A percentile compares a stretch with the other conserved stretches of the same genome.
phyloP scores from a whole-genome alignment of 345 rosid species.

The Diplotaxis tenuifolia region DNA sequence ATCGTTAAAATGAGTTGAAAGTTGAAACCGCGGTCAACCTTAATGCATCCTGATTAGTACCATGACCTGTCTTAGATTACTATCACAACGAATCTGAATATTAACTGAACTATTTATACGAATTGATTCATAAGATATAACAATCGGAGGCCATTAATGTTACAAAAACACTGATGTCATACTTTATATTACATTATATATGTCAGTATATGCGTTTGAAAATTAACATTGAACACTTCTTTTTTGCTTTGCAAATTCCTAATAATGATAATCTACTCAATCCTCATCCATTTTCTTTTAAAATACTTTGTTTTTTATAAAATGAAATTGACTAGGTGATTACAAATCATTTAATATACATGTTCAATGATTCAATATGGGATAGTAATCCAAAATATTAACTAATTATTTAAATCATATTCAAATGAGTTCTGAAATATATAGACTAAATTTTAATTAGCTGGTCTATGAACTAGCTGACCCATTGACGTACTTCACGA shows the following conservation, averaged over 20 bases:
- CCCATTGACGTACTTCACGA: slow-evolving; percentile 28
- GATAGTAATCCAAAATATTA: not conserved
- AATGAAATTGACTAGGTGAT: slow-evolving; percentile 8
- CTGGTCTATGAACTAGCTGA: slow-evolving; percentile 36
- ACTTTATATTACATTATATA: too few species aligned
- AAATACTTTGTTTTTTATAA: not conserved
- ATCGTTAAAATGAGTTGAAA: not conserved
- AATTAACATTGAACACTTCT: too few species aligned
- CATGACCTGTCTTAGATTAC: not conserved
- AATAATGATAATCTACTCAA: not conserved
- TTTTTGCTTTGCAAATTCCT: too few species aligned
- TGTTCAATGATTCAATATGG: not conserved
- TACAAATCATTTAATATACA: not conserved
- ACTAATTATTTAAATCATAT: not conserved
- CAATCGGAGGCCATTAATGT: too few species aligned
- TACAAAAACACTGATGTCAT: too few species aligned
- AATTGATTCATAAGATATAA: too few species aligned
- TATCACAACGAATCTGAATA: not conserved
- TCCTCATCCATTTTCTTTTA: not conserved
- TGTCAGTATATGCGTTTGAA: too few species aligned
- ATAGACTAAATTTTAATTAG: slow-evolving; percentile 26
- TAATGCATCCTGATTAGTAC: not conserved
- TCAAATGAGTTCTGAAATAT: not conserved
- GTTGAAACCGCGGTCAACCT: not conserved
- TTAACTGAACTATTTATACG: too few species aligned